These are phyloP conservation scores for Bjerkandera adusta DNA, from an alignment of 1,284 basidiomycete genomes.

Conservation along the genomic window DNA sequence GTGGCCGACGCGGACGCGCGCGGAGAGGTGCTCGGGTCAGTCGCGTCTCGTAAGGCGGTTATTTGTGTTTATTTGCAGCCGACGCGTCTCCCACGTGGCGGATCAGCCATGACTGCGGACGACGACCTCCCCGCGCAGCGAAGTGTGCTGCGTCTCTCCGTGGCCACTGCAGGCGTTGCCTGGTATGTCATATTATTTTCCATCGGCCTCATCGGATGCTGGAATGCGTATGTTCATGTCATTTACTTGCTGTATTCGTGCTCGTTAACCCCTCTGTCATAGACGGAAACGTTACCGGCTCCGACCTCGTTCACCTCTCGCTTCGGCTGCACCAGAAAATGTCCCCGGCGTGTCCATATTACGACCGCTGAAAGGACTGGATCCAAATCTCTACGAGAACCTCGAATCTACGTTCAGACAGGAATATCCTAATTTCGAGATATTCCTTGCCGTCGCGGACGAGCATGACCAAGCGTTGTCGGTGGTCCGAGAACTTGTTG, in stretches of 20 bases:
- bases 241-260: conserved; percentile 6
- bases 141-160: conserved; percentile 17
- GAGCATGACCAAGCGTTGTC: conserved; percentile 79
- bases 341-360: conserved; percentile 89
- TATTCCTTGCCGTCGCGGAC: conserved; percentile 84
- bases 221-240: conserved; percentile 67
- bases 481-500: conserved; percentile 74
- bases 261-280: conserved; percentile 6
- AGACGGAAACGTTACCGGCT: conserved; percentile 74
- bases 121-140: conserved; percentile 10
- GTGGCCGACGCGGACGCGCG: not conserved
- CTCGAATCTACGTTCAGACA: conserved; percentile 88
- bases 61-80: conserved; percentile 11
- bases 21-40: not conserved
- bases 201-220: conserved; percentile 75
- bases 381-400: conserved; percentile 92
- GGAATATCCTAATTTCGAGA: conserved; percentile 86
- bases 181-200: conserved; percentile 80
- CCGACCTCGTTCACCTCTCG: conserved; percentile 62
- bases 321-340: conserved; percentile 45
- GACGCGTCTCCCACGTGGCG: conserved; percentile 1
- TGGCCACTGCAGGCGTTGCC: conserved; percentile 49
- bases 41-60: conserved; percentile 4
- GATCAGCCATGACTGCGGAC: conserved; percentile 12
- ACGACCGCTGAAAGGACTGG: conserved; percentile 88